These are phyloP conservation scores for Ceratobasidium sp. DNA, from an alignment of 1,284 basidiomycete genomes.

Conservation along the genomic window DNA sequence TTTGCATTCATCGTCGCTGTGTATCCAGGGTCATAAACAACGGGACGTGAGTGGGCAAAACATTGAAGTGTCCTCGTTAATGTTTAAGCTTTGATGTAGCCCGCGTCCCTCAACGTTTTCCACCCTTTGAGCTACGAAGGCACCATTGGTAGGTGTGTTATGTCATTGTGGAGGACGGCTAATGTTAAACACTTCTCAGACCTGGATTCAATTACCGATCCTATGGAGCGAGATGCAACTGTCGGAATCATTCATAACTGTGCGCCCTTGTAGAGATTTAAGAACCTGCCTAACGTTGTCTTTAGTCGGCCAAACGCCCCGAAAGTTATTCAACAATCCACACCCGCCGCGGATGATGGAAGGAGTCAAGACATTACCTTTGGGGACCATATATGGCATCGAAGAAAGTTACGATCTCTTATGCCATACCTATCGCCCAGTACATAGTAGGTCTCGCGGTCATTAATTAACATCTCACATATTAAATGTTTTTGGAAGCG, in stretches of 20 bases:
- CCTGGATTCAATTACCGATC: constrained; percentile 81
- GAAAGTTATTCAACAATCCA: constrained; percentile 81
- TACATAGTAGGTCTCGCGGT: constrained; percentile 58
- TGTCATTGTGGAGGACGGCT: neutral
- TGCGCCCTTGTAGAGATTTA: constrained; percentile 50
- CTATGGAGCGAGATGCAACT: constrained; percentile 86
- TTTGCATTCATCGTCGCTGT: neutral
- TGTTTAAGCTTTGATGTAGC: neutral
- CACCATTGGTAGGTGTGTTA: constrained; percentile 66
- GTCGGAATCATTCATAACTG: constrained; percentile 97
- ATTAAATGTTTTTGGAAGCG: constrained; percentile 55
- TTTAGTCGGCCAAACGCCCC: constrained; percentile 85
- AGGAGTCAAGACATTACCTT: constrained; percentile 70
- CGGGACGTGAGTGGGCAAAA: constrained; percentile 58
- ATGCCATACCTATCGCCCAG: constrained; percentile 61
- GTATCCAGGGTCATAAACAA: constrained; percentile 69
- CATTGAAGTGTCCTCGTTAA: too few species aligned
- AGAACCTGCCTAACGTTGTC: constrained; percentile 43
- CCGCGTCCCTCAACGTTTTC: constrained; percentile 80
- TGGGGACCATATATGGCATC: constrained; percentile 73
- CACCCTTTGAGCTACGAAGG: constrained; percentile 95
- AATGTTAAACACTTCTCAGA: constrained; percentile 57
- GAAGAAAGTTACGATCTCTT: constrained; percentile 76
- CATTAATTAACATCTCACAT: constrained; percentile 42
- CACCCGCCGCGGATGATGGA: constrained; percentile 79